Evolutionary conservation across 176 grass and related monocot species (phyloP).

Genomic region (Oryza glumipatula): DNA sequence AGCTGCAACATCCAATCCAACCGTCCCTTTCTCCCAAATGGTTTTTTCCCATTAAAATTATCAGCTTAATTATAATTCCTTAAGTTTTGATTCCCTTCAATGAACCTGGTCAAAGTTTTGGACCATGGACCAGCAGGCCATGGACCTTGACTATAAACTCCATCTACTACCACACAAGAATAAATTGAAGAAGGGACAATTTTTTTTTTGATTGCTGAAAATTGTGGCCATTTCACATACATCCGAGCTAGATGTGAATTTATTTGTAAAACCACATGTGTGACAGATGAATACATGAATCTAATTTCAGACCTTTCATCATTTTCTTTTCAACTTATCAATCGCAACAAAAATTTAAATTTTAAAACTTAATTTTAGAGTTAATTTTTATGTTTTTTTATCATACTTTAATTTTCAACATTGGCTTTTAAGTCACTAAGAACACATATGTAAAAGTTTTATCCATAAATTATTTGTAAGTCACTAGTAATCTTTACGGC

Average conservation of each 20-base stretch:
- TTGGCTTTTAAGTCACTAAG: no score
- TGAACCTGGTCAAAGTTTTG: constrained; percentile 45
- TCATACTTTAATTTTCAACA: no score
- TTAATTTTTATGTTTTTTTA: no score
- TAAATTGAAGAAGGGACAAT: neutral
- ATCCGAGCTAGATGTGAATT: neutral
- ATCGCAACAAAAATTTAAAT: no score
- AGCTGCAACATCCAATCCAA: neutral
- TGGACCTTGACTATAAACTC: constrained; percentile 41
- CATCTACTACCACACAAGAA: neutral
- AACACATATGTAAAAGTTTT: no score
- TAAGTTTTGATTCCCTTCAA: constrained; percentile 14
- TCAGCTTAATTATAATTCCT: neutral
- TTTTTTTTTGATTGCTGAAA: neutral
- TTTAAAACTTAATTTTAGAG: no score
- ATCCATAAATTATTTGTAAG: no score
- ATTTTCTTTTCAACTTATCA: no score
- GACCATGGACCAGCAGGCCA: constrained; percentile 24
- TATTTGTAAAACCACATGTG: neutral
- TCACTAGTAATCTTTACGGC: no score
- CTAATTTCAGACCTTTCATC: neutral
- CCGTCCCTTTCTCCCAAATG: constrained; percentile 21
- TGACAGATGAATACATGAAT: neutral
- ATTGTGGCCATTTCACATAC: neutral
- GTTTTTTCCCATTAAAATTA: neutral